Evolutionary conservation across 2,329 filamentous ascomycete genomes (phyloP), one percentile per base, ranked within the genome.

Genomic region (Aspergillus jensenii): DNA sequence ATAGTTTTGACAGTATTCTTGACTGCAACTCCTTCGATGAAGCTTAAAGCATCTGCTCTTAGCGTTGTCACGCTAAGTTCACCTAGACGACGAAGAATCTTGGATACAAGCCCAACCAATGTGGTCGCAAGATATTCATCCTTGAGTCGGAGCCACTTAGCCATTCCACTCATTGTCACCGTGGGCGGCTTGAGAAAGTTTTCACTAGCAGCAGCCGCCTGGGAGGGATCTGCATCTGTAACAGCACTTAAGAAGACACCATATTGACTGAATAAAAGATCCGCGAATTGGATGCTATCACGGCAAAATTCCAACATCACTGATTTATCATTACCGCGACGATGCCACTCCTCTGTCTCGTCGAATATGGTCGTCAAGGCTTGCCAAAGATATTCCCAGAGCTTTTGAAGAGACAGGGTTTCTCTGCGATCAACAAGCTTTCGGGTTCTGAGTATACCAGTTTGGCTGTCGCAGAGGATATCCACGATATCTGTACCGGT

Each of bases 221-320:
- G 74, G 12, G 68, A 71, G 8, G 69, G 71, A 55, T 78, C 76
- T 23, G 77, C 76, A 52, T 78, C 77, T 40, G 77, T 77, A 56
- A 92, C 74, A 12, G 90, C 89, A 46, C 88, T 89, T 2, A 90
- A 86, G 62, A 99, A 87, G 58, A 97, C 84, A 51, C 87, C 88
- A 71, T 96, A 95, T 66, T 96, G 88, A 41, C 90, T 87, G 69
- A 98, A 90, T 2, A 96, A 82, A 37, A 85, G 83, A 68, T 96
- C 90, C 0, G 93, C 93, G 69, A 96, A 90, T 67, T 98, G 91
- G 85, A 99, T 99, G 14, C 90, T 90, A 70, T 96, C 91, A 64
- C 95, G 88, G 70, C 93, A 97, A 68, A 98, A 97, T 57, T 96
- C 88, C 67, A 92, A 88, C 90, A 99, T 93, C 54, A 85, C 81